phyloP scores from a whole-genome alignment of 2,329 filamentous ascomycete genomes.

The Aureobasidium sp. region DNA sequence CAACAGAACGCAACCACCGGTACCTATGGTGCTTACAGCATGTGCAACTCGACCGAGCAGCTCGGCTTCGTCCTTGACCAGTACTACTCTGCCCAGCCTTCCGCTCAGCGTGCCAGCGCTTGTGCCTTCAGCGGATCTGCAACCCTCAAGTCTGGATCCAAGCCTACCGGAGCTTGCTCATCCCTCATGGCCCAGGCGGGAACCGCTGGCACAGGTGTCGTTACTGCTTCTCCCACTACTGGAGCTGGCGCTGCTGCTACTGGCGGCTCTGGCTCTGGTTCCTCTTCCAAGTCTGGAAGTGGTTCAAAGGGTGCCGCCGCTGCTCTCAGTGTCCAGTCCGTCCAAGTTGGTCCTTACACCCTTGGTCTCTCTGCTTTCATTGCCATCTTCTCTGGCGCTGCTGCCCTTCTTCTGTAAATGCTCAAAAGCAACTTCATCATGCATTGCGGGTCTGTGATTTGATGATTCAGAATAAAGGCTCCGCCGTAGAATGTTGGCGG shows the following conservation, averaged over 20 bases:
- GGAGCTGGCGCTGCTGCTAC: constrained; percentile 28
- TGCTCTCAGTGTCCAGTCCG: constrained; percentile 37
- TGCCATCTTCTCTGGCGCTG: constrained; percentile 46
- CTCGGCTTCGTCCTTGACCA: constrained; percentile 66
- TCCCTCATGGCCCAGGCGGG: constrained; percentile 57
- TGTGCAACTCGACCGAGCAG: constrained; percentile 65
- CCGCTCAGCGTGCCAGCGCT: constrained; percentile 42
- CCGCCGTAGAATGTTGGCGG: background rate
- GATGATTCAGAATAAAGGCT: constrained; percentile 8
- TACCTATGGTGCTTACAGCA: constrained; percentile 68
- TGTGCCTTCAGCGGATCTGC: constrained; percentile 69
- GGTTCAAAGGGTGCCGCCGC: constrained; percentile 32
- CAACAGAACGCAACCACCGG: constrained; percentile 55
- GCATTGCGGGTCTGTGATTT: constrained; percentile 10
- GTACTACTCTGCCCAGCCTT: constrained; percentile 58
- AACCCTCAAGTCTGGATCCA: constrained; percentile 43
- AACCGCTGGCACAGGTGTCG: constrained; percentile 50
- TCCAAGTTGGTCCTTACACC: constrained; percentile 41
- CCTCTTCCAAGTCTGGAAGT: constrained; percentile 14
- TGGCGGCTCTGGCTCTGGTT: constrained; percentile 21
- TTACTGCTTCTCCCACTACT: constrained; percentile 43
- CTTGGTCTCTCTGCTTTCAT: constrained; percentile 45
- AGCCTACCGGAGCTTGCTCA: constrained; percentile 48
- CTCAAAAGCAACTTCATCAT: background rate
- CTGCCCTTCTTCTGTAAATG: constrained; percentile 49